A percentile compares a stretch with the other conserved stretches of the same genome.
Evolutionary conservation across 441 rosid genomes (phyloP).

Genomic region (Jatropha multifida): DNA sequence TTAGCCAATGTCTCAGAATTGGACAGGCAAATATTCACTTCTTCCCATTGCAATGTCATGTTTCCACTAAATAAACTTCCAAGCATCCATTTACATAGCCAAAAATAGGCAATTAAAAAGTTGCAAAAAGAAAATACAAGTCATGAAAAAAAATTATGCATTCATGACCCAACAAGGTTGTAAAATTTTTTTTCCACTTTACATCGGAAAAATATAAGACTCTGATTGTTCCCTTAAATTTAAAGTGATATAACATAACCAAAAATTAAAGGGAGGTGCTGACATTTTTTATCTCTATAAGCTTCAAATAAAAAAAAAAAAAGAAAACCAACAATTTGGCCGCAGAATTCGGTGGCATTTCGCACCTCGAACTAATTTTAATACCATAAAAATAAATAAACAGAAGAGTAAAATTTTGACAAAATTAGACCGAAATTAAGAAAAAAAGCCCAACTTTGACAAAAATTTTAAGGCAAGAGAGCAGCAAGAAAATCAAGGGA

Average conservation of each 20-base stretch:
- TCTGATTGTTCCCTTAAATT: not conserved
- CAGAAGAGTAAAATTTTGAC: not conserved
- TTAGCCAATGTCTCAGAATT: not conserved
- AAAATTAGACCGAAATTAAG: not conserved
- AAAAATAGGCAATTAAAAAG: constrained; percentile 5
- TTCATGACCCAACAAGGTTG: not conserved
- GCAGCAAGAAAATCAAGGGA: not conserved
- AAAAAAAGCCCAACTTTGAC: not conserved
- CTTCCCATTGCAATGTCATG: not conserved
- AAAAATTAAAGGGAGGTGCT: not conserved
- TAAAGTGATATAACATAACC: not conserved
- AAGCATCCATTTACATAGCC: constrained; percentile 2
- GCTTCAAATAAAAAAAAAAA: too few species aligned
- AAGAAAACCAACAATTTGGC: too few species aligned
- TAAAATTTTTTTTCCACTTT: too few species aligned
- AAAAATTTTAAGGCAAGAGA: not conserved
- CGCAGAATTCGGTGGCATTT: not conserved
- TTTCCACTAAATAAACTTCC: constrained; percentile 7
- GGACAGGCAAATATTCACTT: not conserved
- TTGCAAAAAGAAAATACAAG: not conserved
- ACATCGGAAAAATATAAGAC: not conserved
- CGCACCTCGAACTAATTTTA: not conserved
- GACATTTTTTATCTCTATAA: too few species aligned
- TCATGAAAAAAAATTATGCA: not conserved
- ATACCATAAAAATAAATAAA: not conserved